phyloP scores from a whole-genome alignment of 2,329 filamentous ascomycete species.

The Pseudogymnoascus sp. region DNA sequence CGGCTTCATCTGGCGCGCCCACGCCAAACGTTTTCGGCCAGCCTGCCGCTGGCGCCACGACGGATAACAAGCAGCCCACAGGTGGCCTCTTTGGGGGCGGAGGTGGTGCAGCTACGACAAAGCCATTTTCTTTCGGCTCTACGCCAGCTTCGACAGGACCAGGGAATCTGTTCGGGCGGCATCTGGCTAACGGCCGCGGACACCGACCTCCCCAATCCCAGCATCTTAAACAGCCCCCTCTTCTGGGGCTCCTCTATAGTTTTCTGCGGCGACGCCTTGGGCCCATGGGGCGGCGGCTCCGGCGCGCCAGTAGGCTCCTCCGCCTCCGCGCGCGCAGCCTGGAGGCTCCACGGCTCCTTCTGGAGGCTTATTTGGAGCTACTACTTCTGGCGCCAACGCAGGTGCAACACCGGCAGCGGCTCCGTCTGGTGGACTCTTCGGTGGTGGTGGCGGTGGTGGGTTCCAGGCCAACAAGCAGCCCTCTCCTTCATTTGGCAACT shows the following conservation, averaged over 20 bases:
- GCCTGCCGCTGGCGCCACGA: conserved; percentile 10
- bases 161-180: conserved; percentile 10
- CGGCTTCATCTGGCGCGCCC: conserved; percentile 21
- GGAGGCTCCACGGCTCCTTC: conserved; percentile 21
- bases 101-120: background rate
- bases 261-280: background rate
- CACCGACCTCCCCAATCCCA: background rate
- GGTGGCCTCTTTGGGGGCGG: conserved; percentile 15
- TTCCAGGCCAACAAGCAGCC: conserved; percentile 16
- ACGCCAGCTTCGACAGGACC: conserved; percentile 13
- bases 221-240: background rate
- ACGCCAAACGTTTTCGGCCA: conserved; percentile 28
- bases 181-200: background rate
- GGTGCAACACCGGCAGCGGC: conserved; percentile 18
- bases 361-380: conserved; percentile 19
- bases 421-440: conserved; percentile 28
- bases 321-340: background rate
- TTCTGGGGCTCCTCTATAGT: background rate
- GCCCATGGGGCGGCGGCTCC: background rate
- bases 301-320: background rate
- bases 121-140: conserved; percentile 10
- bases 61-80: background rate
- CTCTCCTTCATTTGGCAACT: conserved; percentile 3
- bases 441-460: conserved; percentile 22
- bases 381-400: background rate